Evolutionary conservation across 2,329 filamentous ascomycete genomes (phyloP), one percentile per base, ranked within the genome.

Genomic region (Aspergillus fumigatus): DNA sequence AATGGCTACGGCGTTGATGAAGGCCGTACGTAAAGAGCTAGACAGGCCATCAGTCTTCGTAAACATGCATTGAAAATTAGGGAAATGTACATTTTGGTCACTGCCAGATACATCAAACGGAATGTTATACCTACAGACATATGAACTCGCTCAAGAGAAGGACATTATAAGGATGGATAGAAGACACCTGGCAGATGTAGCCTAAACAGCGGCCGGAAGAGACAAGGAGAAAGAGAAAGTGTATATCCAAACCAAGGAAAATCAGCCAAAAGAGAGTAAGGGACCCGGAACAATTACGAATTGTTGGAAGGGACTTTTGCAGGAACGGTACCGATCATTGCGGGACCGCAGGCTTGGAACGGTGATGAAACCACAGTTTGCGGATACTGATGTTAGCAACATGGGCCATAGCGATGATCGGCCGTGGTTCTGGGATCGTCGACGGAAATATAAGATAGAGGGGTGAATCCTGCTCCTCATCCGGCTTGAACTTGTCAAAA

Each of bases 341-440:
- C 32, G 14, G 14, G 14, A 17, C 14, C 4, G 32, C 17, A 6
- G 14, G 14, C 14, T 17, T 38, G 32, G 32, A 3, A 7, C 5
- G 2, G 14, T 38, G 14, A 17, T 38, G 4, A 14, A 38, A 38
- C 1, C 17, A 2, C 11, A 66, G 48, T 27, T 67, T 67, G 3
- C 69, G 57, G 50, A 75, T 60, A 26, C 69, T 72, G 29, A 76
- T 72, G 61, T 76, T 75, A 1, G 73, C 72, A 60, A 75, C 68
- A 58, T 76, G 74, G 14, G 70, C 58, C 53, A 75, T 70, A 1
- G 72, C 71, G 10, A 71, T 29, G 32, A 73, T 62, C 40, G 73
- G 65, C 19, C 69, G 61, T 2, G 67, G 60, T 4, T 70, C 64
- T 0, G 73, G 71, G 4, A 70, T 48, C 1, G 67, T 68, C 1